A percentile compares a stretch with the other conserved stretches of the same genome.
phyloP scores from a whole-genome alignment of 768 basidiomycete genomes.

The Leucocoprinus leucothites region DNA sequence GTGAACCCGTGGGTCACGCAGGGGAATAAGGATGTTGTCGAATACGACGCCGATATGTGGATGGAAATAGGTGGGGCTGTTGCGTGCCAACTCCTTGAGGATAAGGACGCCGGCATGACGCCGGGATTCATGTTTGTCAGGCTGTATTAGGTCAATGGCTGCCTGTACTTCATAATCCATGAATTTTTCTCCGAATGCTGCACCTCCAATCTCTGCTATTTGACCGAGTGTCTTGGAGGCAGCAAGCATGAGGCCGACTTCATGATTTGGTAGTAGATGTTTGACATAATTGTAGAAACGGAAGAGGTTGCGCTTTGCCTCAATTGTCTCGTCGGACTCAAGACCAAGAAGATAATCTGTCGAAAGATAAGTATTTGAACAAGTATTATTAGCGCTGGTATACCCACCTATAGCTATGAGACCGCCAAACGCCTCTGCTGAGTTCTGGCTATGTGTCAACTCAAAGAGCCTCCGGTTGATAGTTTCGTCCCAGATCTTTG shows the following conservation, averaged over 20 bases:
- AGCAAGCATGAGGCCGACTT: conserved; percentile 91
- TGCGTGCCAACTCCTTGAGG: conserved; percentile 87
- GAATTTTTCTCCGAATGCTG: conserved; percentile 82
- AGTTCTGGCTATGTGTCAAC: conserved; percentile 78
- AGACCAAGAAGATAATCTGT: conserved; percentile 72
- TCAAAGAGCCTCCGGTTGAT: conserved; percentile 80
- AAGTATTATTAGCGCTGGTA: not conserved
- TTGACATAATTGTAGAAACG: conserved; percentile 93
- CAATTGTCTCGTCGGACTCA: conserved; percentile 77
- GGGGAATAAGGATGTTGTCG: conserved; percentile 87
- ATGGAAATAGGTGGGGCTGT: conserved; percentile 85
- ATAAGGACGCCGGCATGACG: conserved; percentile 94
- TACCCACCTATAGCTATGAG: conserved; percentile 80
- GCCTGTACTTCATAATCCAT: conserved; percentile 88
- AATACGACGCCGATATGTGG: conserved; percentile 85
- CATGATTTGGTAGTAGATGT: conserved; percentile 84
- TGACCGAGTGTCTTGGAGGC: conserved; percentile 90
- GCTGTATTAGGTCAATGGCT: conserved; percentile 76
- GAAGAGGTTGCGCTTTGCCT: conserved; percentile 77
- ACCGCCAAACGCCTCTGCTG: conserved; percentile 80
- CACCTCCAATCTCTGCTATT: conserved; percentile 81
- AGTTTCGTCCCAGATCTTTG: conserved; percentile 83
- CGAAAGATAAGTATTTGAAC: conserved; percentile 6
- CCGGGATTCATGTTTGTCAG: conserved; percentile 77
- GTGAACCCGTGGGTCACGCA: conserved; percentile 85